These are phyloP conservation scores for Hortiboletus flavorubellus DNA, from an alignment of 768 basidiomycete species.

Conservation along the genomic window DNA sequence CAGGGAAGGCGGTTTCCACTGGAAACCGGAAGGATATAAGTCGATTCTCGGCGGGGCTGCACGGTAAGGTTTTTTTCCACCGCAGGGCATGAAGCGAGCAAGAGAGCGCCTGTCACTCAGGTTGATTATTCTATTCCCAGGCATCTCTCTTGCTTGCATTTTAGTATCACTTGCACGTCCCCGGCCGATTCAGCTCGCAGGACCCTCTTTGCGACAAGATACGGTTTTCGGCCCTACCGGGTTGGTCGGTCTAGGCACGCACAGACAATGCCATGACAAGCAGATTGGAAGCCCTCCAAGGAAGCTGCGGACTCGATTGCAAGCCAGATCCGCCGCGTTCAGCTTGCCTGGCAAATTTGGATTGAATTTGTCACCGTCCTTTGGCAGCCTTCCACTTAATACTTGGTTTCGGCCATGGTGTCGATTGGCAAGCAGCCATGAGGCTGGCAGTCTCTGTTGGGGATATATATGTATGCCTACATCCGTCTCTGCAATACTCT, in stretches of 20 bases:
- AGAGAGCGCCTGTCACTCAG: background rate
- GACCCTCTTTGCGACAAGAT: too few relatives aligned
- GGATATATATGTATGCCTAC: background rate
- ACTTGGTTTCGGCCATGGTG: background rate
- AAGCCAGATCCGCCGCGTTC: too few relatives aligned
- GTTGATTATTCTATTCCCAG: background rate
- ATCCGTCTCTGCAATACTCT: fast-evolving
- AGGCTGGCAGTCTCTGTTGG: background rate
- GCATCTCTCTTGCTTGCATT: background rate
- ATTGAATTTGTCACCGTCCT: background rate
- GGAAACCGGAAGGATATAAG: background rate
- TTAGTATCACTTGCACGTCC: background rate
- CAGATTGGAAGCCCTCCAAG: background rate
- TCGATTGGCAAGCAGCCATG: background rate
- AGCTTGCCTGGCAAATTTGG: too few relatives aligned
- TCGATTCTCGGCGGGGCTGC: background rate
- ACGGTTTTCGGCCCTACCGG: too few relatives aligned
- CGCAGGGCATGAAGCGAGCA: background rate
- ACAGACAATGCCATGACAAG: background rate
- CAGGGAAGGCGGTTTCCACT: background rate
- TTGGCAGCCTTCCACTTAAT: background rate
- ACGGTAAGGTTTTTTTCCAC: background rate
- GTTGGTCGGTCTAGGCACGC: background rate
- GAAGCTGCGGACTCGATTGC: background rate
- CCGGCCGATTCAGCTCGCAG: background rate